phyloP scores from a whole-genome alignment of 805 yeast species.

The Spathaspora gorwiae region DNA sequence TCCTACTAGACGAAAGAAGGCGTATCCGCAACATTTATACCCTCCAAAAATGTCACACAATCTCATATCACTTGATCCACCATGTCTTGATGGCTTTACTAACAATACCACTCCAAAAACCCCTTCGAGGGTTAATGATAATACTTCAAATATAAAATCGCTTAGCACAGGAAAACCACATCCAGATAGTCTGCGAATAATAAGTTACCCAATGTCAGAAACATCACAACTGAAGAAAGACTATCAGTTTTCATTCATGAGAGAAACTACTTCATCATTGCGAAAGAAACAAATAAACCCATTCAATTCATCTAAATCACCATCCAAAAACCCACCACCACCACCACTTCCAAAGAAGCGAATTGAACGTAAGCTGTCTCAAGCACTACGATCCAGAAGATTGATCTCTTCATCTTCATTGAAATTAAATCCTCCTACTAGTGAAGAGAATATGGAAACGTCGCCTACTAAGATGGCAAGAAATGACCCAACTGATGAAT shows the following conservation, averaged over 20 bases:
- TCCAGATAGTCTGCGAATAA: slow-evolving; percentile 6
- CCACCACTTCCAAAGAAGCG: neutral
- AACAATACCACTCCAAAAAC: too few species aligned
- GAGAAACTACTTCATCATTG: slow-evolving; percentile 35
- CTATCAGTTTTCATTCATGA: slow-evolving; percentile 35
- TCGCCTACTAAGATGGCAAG: too few species aligned
- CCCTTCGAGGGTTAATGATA: too few species aligned
- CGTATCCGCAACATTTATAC: slow-evolving; percentile 16
- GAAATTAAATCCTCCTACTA: neutral
- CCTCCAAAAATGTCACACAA: slow-evolving; percentile 4
- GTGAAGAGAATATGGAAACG: neutral
- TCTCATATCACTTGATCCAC: too few species aligned
- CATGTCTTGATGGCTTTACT: too few species aligned
- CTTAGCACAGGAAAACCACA: slow-evolving; percentile 1
- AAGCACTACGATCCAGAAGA: slow-evolving; percentile 10
- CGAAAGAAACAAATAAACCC: slow-evolving; percentile 19
- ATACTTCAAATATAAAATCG: too few species aligned
- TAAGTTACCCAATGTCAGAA: slow-evolving; percentile 18
- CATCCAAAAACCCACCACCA: neutral
- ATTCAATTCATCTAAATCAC: neutral
- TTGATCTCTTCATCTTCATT: neutral
- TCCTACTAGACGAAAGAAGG: slow-evolving; percentile 18
- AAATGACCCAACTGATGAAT: neutral
- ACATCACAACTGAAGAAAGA: slow-evolving; percentile 10
- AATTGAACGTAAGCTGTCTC: too few species aligned